phyloP scores from a whole-genome alignment of 768 basidiomycete species.

The Lenzites betulinus region DNA sequence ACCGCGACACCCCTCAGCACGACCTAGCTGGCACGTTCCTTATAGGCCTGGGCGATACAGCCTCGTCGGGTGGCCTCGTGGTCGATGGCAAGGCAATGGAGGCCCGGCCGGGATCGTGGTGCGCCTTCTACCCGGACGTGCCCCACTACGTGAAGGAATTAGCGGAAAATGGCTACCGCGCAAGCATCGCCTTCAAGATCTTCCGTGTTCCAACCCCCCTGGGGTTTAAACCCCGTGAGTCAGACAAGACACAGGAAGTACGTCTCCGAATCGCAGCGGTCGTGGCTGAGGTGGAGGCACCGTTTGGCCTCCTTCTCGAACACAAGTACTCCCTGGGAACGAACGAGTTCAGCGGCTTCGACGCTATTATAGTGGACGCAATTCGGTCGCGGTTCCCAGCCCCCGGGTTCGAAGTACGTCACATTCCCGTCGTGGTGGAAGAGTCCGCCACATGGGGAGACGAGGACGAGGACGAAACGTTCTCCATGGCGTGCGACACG shows the following conservation, averaged over 20 bases:
- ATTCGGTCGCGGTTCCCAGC: slow-evolving; percentile 6
- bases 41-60: slow-evolving; percentile 33
- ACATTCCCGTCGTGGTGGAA: slow-evolving; percentile 24
- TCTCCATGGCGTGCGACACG: background rate
- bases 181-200: slow-evolving; percentile 36
- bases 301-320: slow-evolving; percentile 32
- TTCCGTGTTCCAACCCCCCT: slow-evolving; percentile 18
- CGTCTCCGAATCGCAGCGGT: background rate
- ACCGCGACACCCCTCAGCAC: slow-evolving; percentile 33
- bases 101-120: slow-evolving; percentile 24
- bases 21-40: slow-evolving; percentile 38
- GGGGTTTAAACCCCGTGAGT: background rate
- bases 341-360: slow-evolving; percentile 27
- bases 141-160: slow-evolving; percentile 25
- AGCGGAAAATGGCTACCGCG: slow-evolving; percentile 26
- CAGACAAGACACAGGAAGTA: background rate
- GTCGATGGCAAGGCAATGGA: background rate
- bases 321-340: slow-evolving; percentile 33
- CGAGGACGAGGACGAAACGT: background rate
- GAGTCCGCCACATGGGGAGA: background rate
- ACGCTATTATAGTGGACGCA: slow-evolving; percentile 23
- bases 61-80: background rate
- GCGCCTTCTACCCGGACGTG: slow-evolving; percentile 37
- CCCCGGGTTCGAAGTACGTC: slow-evolving; percentile 13
- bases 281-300: slow-evolving; percentile 7